Conservation (phyloP, 805 yeast genomes). For the Blastobotrys mokoenaii region DNA sequence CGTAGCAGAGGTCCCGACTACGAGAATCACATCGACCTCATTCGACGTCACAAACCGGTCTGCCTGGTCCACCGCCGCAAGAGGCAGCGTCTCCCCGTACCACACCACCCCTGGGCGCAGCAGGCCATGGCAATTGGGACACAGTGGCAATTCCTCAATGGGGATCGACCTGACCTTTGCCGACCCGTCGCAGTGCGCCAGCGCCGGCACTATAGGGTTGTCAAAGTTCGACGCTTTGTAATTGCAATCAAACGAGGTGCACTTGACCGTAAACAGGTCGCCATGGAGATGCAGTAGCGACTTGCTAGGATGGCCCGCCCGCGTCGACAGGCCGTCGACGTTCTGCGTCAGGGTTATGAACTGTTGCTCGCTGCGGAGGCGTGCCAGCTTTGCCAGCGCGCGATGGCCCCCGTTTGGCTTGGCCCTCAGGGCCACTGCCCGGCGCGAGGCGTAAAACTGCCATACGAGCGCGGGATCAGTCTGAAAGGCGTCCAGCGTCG, state of each 20-base stretch:
- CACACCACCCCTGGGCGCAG: constrained; percentile 88
- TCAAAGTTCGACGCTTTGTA: constrained; percentile 46
- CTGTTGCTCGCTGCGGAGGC: constrained; percentile 28
- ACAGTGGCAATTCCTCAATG: constrained; percentile 53
- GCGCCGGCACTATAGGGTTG: constrained; percentile 52
- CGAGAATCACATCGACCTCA: constrained; percentile 64
- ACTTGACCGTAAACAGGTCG: constrained; percentile 57
- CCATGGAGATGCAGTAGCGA: constrained; percentile 73
- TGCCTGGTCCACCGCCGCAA: constrained; percentile 51
- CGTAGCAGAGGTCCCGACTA: constrained; percentile 76
- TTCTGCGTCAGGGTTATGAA: constrained; percentile 74
- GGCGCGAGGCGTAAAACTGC: constrained; percentile 73
- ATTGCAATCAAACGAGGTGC: constrained; percentile 70
- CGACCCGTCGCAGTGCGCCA: constrained; percentile 26
- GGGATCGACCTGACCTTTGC: constrained; percentile 32
- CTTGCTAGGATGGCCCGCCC: constrained; percentile 52
- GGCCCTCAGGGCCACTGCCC: constrained; percentile 57
- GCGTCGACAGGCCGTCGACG: constrained; percentile 63
- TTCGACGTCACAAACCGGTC: constrained; percentile 57
- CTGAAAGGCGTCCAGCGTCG: constrained; percentile 86
- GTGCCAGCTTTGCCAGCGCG: constrained; percentile 57
- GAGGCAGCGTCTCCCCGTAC: constrained; percentile 86
- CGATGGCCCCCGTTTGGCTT: constrained; percentile 67
- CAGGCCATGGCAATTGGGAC: constrained; percentile 67
- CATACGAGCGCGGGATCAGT: constrained; percentile 80